Conservation (phyloP, 768 basidiomycete genomes). For the Nidularia sp. region DNA sequence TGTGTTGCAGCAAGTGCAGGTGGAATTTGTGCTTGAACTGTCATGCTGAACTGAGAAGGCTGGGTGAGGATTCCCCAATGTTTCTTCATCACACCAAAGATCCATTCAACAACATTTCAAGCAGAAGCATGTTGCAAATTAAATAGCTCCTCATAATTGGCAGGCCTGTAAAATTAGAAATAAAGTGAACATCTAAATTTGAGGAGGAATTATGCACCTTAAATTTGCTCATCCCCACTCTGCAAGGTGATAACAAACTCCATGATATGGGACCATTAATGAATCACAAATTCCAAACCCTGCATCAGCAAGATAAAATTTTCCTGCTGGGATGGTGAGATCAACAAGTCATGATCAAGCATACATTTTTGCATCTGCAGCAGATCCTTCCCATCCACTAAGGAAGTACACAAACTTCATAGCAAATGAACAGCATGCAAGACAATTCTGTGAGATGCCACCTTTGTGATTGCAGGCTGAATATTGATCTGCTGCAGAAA, state of each 20-base stretch:
- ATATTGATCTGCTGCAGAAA: slow-evolving; percentile 6
- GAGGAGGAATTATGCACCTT: slow-evolving; percentile 3
- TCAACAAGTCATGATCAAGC: slow-evolving; percentile 15
- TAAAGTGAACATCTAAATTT: not conserved
- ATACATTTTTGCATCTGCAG: slow-evolving; percentile 24
- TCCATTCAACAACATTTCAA: slow-evolving; percentile 28
- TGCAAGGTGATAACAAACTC: slow-evolving; percentile 26
- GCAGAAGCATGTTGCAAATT: slow-evolving; percentile 29
- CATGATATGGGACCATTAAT: slow-evolving; percentile 28
- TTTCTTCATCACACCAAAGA: slow-evolving; percentile 27
- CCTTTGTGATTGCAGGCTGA: slow-evolving; percentile 19
- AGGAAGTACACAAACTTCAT: slow-evolving; percentile 27
- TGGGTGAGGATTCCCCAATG: not conserved
- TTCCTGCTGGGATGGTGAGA: slow-evolving; percentile 22
- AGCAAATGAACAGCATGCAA: slow-evolving; percentile 26
- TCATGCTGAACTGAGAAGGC: slow-evolving; percentile 6
- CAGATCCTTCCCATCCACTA: slow-evolving; percentile 34
- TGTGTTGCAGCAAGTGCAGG: slow-evolving; percentile 5
- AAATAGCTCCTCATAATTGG: slow-evolving; percentile 24
- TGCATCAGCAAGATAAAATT: slow-evolving; percentile 27
- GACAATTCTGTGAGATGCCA: slow-evolving; percentile 25
- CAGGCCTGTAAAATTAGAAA: slow-evolving; percentile 18
- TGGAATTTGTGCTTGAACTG: slow-evolving; percentile 6
- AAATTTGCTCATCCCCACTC: slow-evolving; percentile 18
- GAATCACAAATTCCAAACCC: slow-evolving; percentile 25